phyloP scores from a whole-genome alignment of 2,329 filamentous ascomycete species.

The Arthrobotrys conoides region DNA sequence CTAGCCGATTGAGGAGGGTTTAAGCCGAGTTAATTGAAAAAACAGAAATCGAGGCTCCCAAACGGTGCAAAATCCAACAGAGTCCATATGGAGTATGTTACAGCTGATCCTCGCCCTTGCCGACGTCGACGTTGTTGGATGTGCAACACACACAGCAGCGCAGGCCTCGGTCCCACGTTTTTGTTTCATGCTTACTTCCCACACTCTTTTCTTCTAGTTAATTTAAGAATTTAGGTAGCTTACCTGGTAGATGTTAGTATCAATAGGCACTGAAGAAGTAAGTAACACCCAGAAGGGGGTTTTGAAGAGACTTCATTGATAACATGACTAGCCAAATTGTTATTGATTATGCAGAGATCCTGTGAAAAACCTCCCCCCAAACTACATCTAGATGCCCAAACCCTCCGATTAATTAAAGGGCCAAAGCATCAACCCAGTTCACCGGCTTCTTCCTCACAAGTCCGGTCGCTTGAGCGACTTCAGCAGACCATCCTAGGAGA shows the following conservation, averaged over 20 bases:
- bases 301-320: not conserved
- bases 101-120: not conserved
- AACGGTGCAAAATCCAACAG: slow-evolving; percentile 17
- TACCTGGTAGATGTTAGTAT: no score
- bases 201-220: not conserved
- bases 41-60: no score
- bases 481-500: slow-evolving; percentile 74
- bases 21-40: not conserved
- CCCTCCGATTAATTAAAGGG: slow-evolving; percentile 17
- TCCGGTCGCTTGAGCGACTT: slow-evolving; percentile 68
- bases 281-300: no score
- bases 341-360: slow-evolving; percentile 7
- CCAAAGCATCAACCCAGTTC: slow-evolving; percentile 60
- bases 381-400: not conserved
- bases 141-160: not conserved
- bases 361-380: slow-evolving; percentile 6
- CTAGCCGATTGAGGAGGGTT: not conserved
- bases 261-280: no score
- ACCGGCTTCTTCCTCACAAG: slow-evolving; percentile 41
- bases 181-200: slow-evolving; percentile 20
- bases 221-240: no score
- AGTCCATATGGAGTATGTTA: not conserved
- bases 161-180: slow-evolving; percentile 14
- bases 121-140: slow-evolving; percentile 14
- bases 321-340: not conserved